These are phyloP conservation scores for Zygoascus tannicola DNA, from an alignment of 805 yeast genomes.

Conservation along the genomic window DNA sequence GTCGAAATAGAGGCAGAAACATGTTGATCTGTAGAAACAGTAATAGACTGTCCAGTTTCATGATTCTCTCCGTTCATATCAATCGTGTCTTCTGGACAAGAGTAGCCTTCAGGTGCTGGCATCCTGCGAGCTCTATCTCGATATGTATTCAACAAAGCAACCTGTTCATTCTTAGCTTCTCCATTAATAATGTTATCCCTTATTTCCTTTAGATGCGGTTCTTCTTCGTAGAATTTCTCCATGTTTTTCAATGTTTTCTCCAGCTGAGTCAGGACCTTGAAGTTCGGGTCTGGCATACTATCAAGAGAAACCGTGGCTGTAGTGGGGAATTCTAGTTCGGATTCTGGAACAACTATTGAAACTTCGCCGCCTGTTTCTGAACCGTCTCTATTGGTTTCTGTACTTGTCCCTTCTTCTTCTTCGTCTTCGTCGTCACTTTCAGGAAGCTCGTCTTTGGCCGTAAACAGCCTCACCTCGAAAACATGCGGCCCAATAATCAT, in stretches of 20 bases:
- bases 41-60: neutral
- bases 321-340: neutral
- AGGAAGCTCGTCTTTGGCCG: constrained; percentile 62
- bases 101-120: neutral
- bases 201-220: neutral
- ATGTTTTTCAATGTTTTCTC: neutral
- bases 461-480: constrained; percentile 67
- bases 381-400: neutral
- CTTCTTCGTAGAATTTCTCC: neutral
- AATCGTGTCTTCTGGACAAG: neutral
- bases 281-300: neutral
- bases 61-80: neutral
- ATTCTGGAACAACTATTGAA: neutral
- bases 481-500: constrained; percentile 75
- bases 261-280: neutral
- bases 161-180: neutral
- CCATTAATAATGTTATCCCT: neutral
- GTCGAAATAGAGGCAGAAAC: neutral
- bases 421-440: constrained; percentile 29
- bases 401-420: constrained; percentile 2
- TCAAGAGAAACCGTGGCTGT: neutral
- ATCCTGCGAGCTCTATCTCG: neutral
- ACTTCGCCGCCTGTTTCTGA: neutral
- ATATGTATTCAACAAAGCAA: neutral
- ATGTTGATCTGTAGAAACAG: neutral